Evolutionary conservation across 2,329 filamentous ascomycete genomes (phyloP).

Genomic region (Passalora sequoiae): DNA sequence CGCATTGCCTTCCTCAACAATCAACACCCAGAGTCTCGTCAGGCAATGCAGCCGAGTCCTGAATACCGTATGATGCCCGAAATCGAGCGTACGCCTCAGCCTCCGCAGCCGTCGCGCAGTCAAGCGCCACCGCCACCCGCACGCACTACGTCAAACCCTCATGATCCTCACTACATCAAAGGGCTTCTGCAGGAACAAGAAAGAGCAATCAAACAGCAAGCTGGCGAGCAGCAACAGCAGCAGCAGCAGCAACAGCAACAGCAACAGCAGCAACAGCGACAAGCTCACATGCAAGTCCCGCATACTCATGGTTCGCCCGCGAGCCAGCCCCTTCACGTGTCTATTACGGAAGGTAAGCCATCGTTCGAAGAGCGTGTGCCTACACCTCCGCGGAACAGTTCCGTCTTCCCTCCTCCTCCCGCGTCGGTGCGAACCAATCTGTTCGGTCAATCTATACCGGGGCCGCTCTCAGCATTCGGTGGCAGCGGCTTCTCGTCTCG

Average conservation of each 20-base stretch:
- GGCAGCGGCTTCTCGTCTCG: slow-evolving; percentile 10
- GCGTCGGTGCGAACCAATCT: slow-evolving; percentile 16
- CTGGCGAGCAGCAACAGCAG: slow-evolving; percentile 14
- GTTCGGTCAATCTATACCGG: slow-evolving; percentile 15
- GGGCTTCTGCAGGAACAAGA: slow-evolving; percentile 31
- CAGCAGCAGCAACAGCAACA: slow-evolving; percentile 10
- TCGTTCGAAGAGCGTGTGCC: slow-evolving; percentile 29
- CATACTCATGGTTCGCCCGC: slow-evolving; percentile 28
- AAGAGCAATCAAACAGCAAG: slow-evolving; percentile 29
- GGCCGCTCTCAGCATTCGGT: background rate
- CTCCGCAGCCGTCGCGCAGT: slow-evolving; percentile 19
- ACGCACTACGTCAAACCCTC: slow-evolving; percentile 17
- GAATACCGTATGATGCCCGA: slow-evolving; percentile 20
- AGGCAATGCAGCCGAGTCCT: slow-evolving; percentile 9
- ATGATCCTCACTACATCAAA: slow-evolving; percentile 24
- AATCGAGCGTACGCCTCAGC: slow-evolving; percentile 15
- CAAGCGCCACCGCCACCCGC: slow-evolving; percentile 21
- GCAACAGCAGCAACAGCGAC: slow-evolving; percentile 17
- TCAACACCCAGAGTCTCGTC: slow-evolving; percentile 27
- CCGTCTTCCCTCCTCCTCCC: slow-evolving; percentile 14
- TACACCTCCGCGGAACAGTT: slow-evolving; percentile 21
- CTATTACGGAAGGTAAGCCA: slow-evolving; percentile 24
- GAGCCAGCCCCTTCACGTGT: slow-evolving; percentile 21
- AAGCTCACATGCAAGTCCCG: slow-evolving; percentile 13
- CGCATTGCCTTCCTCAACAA: slow-evolving; percentile 32